These are phyloP conservation scores for Elsinoe ampelina DNA, from an alignment of 2,329 filamentous ascomycete species.

Conservation along the genomic window DNA sequence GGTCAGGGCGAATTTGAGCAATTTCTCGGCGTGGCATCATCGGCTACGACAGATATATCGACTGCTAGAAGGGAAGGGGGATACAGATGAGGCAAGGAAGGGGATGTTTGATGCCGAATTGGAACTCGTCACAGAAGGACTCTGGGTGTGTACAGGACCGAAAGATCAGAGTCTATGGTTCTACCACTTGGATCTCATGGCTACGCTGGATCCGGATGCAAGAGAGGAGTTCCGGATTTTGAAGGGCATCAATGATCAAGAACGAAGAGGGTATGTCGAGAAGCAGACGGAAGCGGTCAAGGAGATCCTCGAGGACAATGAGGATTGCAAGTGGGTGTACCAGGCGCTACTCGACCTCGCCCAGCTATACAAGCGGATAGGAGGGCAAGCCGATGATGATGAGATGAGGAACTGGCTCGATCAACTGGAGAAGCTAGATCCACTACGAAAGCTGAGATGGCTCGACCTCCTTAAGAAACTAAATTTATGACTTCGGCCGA, in stretches of 20 bases:
- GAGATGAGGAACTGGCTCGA: slow-evolving; percentile 47
- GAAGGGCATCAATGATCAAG: slow-evolving; percentile 49
- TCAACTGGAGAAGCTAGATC: slow-evolving; percentile 61
- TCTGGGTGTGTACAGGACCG: slow-evolving; percentile 67
- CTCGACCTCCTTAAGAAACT: slow-evolving; percentile 52
- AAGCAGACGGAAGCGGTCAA: slow-evolving; percentile 66
- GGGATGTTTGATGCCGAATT: slow-evolving; percentile 71
- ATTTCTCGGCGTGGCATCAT: slow-evolving; percentile 96
- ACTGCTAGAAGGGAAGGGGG: slow-evolving; percentile 60
- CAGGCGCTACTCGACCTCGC: slow-evolving; percentile 74
- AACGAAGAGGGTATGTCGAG: slow-evolving; percentile 57
- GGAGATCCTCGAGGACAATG: slow-evolving; percentile 56
- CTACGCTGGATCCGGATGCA: slow-evolving; percentile 49
- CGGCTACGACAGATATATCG: slow-evolving; percentile 73
- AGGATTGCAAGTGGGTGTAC: slow-evolving; percentile 80
- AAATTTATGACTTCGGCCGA: slow-evolving; percentile 25
- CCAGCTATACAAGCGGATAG: slow-evolving; percentile 46
- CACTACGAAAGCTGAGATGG: slow-evolving; percentile 67
- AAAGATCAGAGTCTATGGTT: slow-evolving; percentile 97
- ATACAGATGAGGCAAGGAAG: slow-evolving; percentile 53
- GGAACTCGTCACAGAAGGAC: slow-evolving; percentile 60
- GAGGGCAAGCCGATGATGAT: slow-evolving; percentile 28
- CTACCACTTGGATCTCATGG: slow-evolving; percentile 83
- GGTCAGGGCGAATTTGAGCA: slow-evolving; percentile 76
- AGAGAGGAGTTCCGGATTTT: slow-evolving; percentile 50